Base-by-base conservation (phyloP, 1,284 basidiomycete genomes). In the Psilocybe mexicana region DNA sequence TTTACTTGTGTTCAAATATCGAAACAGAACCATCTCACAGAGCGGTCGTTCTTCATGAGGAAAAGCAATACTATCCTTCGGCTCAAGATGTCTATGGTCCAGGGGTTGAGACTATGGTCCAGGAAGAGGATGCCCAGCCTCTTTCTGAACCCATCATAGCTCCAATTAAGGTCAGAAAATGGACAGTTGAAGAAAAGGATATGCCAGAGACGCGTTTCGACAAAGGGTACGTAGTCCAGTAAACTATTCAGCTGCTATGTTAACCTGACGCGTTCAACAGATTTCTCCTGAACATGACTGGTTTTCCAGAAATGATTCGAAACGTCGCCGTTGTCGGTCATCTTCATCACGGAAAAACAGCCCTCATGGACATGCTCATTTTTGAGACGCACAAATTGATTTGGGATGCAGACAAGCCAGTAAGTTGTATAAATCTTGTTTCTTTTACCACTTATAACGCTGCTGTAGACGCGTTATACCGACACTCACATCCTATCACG, bases 91-190 rank as follows among this genome's bases (percentile, higher is more conserved):
- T 96, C 0, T 99, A 99, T 71, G 97, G 96, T 6, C 82, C 87
- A 46, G 96, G 90, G 58, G 96, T 99, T 24, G 96, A 99, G 76
- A 92, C 96, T 1, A 77, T 99, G 68, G 97, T 99, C 1, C 96
- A 99, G 73, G 97, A 99, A 74, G 97, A 99, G 76, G 97, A 99
- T 70, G 86, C 93, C 2, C 97, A 99, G 72, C 94, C 93, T 6
- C 82, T 99, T 6, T 85, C 93, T 2, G 94, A 99, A 70, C 97
- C 97, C 38, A 96, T 99, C 63, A 83, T 99, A 61, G 94, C 94
- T 36, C 97, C 97, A 24, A 84, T 99, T 63, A 98, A 97, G 78
- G 86, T 92, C 56, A 84, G 94, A 60, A 93, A 88, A 80, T 98
- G 93, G 88, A 88, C 85, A 0, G 86, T 97, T 8, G 89, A 95